Base-by-base conservation (phyloP, 2,329 filamentous ascomycete species). In the Venturia oleaginea region DNA sequence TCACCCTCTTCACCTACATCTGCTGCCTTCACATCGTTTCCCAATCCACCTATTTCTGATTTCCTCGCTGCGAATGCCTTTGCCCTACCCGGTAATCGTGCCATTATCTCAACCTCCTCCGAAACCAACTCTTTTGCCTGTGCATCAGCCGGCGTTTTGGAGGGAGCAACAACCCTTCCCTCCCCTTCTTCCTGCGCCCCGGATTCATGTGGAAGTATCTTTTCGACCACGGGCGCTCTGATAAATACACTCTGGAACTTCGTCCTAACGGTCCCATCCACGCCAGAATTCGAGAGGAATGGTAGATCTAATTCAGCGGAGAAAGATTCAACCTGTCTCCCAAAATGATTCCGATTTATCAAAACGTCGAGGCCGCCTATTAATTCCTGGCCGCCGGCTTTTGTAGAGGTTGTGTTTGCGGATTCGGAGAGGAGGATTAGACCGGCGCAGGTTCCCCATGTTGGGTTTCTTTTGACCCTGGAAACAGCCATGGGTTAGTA, bases 391-490 rank as follows among this genome's bases (percentile, higher is more conserved):
- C 93, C 93, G 54, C 91, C 92, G 71, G 89, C 87, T 74, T 97
- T 97, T 57, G 51, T 27, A 24, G 46, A 51, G 43, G 90, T 92
- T 67, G 88, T 85, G 74, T 93, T 96, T 61, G 92, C 93, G 65
- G 89, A 86, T 71, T 96, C 90, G 1, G 92, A 89, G 61, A 99
- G 86, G 60, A 97, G 80, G 69, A 99, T 97, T 65, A 97, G 83
- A 11, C 94, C 94, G 15, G 94, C 94, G 75, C 94, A 99, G 24
- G 94, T 97, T 65, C 94, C 94, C 93, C 93, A 99, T 30, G 89
- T 90, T 13, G 92, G 92, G 70, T 89, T 92, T 69, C 88, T 85
- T 62, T 85, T 79, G 48, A 90, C 79, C 72, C 90, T 93, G 68
- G 48, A 38, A 24, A 7, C 15, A 24, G 27, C 61, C 43, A 68